Conservation (phyloP, 345 rosid species). For the Salix udensis region DNA sequence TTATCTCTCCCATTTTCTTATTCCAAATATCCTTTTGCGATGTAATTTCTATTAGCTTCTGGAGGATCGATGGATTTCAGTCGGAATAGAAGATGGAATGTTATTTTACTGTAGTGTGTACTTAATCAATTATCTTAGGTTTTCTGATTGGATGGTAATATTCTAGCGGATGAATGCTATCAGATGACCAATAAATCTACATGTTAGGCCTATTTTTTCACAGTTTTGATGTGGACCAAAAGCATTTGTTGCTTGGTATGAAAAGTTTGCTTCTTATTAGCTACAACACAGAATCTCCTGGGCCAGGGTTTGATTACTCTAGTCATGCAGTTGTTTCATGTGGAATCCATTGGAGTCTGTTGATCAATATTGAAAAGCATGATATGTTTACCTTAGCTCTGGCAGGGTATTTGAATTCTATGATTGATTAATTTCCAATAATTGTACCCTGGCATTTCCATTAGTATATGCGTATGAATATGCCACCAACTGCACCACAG, state of each 20-base stretch:
- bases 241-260: not conserved
- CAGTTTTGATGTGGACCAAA: not conserved
- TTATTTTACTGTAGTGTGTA: not conserved
- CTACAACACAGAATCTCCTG: not conserved
- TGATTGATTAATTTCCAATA: not conserved
- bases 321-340: not conserved
- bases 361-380: not conserved
- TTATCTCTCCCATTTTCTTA: not conserved
- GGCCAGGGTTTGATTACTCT: not conserved
- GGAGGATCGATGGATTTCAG: not conserved
- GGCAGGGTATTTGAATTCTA: not conserved
- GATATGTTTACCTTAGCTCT: not conserved
- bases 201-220: not conserved
- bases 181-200: not conserved
- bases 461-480: not conserved
- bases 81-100: not conserved
- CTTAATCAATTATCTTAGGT: not conserved
- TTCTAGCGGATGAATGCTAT: not conserved
- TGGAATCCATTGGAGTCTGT: not conserved
- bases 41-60: not conserved
- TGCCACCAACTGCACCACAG: not conserved
- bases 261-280: not conserved
- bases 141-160: not conserved
- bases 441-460: not conserved
- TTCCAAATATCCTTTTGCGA: not conserved